Conservation (phyloP, 164 flowering plant genomes). For the Berberis vulgaris region DNA sequence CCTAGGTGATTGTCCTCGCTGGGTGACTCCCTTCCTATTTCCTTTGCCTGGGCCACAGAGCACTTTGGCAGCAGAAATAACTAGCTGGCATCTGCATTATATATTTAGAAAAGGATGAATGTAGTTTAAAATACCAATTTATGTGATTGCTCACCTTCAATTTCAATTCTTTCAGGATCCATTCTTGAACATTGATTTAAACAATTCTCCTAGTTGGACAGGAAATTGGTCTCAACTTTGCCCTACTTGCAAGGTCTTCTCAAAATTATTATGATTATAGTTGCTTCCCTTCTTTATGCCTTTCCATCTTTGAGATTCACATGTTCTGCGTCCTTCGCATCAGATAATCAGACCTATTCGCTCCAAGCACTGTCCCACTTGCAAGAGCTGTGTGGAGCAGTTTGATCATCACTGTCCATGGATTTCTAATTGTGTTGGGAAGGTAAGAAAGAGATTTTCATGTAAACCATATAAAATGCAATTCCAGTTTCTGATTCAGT, state of each 20-base stretch:
- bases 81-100: too few species aligned
- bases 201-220: constrained; percentile 51
- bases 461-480: neutral
- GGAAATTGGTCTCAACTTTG: constrained; percentile 98
- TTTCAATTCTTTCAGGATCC: constrained; percentile 55
- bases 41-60: too few species aligned
- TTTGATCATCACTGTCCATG: constrained; percentile 99
- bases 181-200: constrained; percentile 54
- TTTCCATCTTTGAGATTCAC: too few species aligned
- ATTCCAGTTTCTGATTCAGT: too few species aligned
- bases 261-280: neutral
- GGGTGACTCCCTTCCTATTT: too few species aligned
- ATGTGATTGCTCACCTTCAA: neutral
- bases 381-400: constrained; percentile 89
- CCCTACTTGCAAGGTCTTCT: constrained; percentile 90
- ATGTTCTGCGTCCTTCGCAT: neutral
- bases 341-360: constrained; percentile 96
- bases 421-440: constrained; percentile 97
- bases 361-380: constrained; percentile 87
- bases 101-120: too few species aligned
- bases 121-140: neutral
- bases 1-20: too few species aligned
- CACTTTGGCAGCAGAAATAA: too few species aligned
- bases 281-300: too few species aligned
- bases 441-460: constrained; percentile 43